Evolutionary conservation across 1,284 basidiomycete species (phyloP).

Genomic region (Ceratobasidium sp.): DNA sequence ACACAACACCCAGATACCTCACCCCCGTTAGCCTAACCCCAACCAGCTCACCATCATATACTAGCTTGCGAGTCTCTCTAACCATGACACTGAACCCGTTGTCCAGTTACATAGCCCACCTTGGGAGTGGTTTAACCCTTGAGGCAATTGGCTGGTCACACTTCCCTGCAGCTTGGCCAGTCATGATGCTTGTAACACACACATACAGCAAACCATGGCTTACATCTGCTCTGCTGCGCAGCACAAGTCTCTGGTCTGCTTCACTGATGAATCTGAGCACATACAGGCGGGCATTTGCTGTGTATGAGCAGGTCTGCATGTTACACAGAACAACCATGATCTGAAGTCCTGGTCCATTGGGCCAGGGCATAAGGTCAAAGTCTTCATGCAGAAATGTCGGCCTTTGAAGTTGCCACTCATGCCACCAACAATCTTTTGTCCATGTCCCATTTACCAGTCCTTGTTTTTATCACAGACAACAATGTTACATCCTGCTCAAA

Average conservation of each 20-base stretch:
- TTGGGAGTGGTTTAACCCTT: conserved; percentile 1
- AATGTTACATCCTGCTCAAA: background rate
- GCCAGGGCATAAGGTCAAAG: too few relatives aligned
- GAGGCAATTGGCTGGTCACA: background rate
- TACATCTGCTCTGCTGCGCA: background rate
- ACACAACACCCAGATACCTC: background rate
- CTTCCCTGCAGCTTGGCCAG: background rate
- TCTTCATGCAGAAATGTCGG: too few relatives aligned
- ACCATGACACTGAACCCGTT: background rate
- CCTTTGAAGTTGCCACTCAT: background rate
- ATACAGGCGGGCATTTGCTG: too few relatives aligned
- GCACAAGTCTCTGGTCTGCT: conserved; percentile 9
- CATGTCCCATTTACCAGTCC: too few relatives aligned
- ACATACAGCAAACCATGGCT: background rate
- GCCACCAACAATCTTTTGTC: background rate
- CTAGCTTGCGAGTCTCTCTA: background rate
- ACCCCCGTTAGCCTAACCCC: background rate
- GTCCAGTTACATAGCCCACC: background rate
- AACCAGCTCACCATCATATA: background rate
- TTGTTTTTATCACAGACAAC: conserved; percentile 3
- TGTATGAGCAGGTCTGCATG: too few relatives aligned
- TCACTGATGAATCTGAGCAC: conserved; percentile 3
- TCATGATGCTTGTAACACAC: background rate
- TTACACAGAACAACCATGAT: too few relatives aligned
- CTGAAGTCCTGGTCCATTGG: too few relatives aligned